Evolutionary conservation across 257 asterid genomes (phyloP).

Genomic region (Salvia hispanica): DNA sequence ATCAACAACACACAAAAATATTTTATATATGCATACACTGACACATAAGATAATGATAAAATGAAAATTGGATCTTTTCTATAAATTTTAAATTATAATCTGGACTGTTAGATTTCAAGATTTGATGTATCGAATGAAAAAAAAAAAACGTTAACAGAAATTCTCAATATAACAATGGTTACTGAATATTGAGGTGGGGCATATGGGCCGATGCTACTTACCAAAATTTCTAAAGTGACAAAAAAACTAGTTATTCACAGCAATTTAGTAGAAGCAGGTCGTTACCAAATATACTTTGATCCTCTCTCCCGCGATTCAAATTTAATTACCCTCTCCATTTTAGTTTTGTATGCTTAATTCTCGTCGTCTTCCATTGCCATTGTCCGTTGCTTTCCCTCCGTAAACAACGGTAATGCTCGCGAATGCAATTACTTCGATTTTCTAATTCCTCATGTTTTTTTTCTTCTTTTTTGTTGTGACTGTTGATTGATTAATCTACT

Average conservation of each 20-base stretch:
- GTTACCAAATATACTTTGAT: slow-evolving; percentile 40
- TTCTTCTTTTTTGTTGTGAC: neutral
- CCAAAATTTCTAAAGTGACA: neutral
- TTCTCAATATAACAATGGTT: too few species aligned
- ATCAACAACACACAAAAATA: too few species aligned
- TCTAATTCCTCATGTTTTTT: neutral
- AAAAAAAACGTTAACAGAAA: too few species aligned
- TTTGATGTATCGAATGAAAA: too few species aligned
- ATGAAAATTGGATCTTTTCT: too few species aligned
- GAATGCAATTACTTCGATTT: too few species aligned
- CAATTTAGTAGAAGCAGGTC: slow-evolving; percentile 51
- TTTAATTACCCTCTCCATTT: neutral
- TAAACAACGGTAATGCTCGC: slow-evolving; percentile 30
- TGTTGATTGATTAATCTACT: slow-evolving; percentile 10
- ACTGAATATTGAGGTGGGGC: too few species aligned
- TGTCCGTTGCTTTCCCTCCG: slow-evolving; percentile 25
- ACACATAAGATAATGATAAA: too few species aligned
- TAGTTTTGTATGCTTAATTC: slow-evolving; percentile 17
- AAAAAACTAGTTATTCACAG: slow-evolving; percentile 24
- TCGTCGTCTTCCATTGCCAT: slow-evolving; percentile 24
- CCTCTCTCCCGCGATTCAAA: slow-evolving; percentile 8
- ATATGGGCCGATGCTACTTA: too few species aligned
- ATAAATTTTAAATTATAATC: too few species aligned
- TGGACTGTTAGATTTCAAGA: too few species aligned
- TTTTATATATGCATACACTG: too few species aligned